Conservation (phyloP, 148 eudicot genomes). For the Amaranthus cruentus region DNA sequence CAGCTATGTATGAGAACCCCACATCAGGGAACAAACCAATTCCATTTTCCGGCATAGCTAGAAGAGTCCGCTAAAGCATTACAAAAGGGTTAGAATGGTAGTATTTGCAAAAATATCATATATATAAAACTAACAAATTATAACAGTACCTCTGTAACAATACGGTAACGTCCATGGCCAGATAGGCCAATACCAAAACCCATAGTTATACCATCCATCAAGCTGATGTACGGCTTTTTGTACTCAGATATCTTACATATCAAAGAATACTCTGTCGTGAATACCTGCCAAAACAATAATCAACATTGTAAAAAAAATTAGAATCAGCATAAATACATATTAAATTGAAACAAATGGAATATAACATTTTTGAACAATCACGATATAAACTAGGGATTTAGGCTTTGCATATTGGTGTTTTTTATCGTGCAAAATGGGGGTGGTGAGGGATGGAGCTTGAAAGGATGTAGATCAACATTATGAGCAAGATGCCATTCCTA, state of each 20-base stretch:
- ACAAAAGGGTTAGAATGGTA: not conserved
- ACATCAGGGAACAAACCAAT: constrained; percentile 99
- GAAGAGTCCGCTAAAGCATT: constrained; percentile 67
- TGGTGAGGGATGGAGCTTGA: not conserved
- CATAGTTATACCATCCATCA: constrained; percentile 98
- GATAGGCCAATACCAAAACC: constrained; percentile 97
- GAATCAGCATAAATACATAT: not conserved
- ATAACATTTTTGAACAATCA: too few relatives aligned
- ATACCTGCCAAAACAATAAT: constrained; percentile 45
- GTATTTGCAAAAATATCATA: not conserved
- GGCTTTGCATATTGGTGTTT: too few relatives aligned
- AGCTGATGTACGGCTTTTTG: constrained; percentile 82
- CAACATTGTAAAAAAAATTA: not conserved
- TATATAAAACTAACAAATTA: not conserved
- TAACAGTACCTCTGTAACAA: constrained; percentile 76
- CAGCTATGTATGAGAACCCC: constrained; percentile 91
- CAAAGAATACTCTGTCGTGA: constrained; percentile 85
- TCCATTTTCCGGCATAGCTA: constrained; percentile 97
- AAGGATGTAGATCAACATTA: not conserved
- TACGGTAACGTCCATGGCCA: constrained; percentile 88
- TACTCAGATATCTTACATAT: constrained; percentile 82
- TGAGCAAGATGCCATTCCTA: not conserved
- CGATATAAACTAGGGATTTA: too few relatives aligned
- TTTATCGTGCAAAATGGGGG: too few relatives aligned
- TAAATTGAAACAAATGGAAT: not conserved